A percentile compares a stretch with the other conserved stretches of the same genome.
phyloP scores from a whole-genome alignment of 345 rosid species.

The Camelina laxa region DNA sequence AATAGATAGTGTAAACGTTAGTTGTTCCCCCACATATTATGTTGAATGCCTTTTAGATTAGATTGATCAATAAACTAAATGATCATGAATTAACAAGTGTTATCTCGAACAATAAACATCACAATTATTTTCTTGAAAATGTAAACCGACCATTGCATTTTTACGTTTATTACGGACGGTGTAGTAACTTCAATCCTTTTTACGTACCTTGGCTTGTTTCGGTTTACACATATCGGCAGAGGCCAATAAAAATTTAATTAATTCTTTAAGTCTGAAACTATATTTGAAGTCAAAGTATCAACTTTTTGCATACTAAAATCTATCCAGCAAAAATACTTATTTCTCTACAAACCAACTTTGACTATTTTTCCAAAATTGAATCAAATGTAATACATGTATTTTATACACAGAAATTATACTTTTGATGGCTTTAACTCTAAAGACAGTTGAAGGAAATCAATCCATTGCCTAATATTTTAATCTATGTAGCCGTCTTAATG shows the following conservation, averaged over 20 bases:
- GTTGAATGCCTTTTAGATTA: background rate
- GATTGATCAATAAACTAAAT: background rate
- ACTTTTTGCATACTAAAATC: background rate
- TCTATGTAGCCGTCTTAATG: too few species aligned
- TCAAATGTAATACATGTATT: constrained; percentile 4
- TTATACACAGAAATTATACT: background rate
- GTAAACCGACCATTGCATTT: background rate
- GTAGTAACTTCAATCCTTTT: background rate
- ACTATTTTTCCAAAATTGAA: constrained; percentile 9
- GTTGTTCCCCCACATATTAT: background rate
- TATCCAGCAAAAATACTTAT: constrained; percentile 2
- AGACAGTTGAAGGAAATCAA: background rate
- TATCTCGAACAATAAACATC: background rate
- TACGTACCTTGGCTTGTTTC: background rate
- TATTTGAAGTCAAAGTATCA: background rate
- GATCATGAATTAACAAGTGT: background rate
- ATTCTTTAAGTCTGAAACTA: background rate
- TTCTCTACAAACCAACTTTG: constrained; percentile 20
- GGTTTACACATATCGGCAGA: background rate
- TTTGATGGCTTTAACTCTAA: constrained; percentile 14
- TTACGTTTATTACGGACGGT: background rate
- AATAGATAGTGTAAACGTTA: background rate
- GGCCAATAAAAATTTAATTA: background rate
- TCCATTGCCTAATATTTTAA: too few species aligned
- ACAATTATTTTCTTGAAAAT: background rate